These are phyloP conservation scores for Cladophialophora carrionii DNA, from an alignment of 2,329 filamentous ascomycete species.

Conservation along the genomic window DNA sequence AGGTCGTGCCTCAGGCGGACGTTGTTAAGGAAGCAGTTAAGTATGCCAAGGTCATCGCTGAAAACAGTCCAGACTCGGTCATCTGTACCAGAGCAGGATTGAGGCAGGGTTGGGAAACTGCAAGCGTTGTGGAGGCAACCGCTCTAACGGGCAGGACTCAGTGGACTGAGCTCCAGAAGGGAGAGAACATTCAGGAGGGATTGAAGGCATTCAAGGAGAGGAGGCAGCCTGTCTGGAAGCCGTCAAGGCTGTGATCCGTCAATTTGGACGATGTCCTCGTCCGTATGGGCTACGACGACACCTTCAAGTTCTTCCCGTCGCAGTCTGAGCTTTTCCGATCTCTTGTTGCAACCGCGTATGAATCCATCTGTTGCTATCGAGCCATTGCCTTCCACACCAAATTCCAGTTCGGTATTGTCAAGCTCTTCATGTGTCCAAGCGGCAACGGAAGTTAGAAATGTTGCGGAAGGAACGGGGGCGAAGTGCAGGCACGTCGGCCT, in stretches of 20 bases:
- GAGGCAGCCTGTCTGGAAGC: constrained; percentile 67
- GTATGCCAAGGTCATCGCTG: constrained; percentile 64
- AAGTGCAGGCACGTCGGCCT: background rate
- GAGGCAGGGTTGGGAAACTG: constrained; percentile 70
- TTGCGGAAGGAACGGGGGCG: background rate
- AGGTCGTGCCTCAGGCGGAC: constrained; percentile 44
- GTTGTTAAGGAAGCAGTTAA: constrained; percentile 53
- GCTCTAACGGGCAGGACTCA: constrained; percentile 65
- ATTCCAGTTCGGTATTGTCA: background rate
- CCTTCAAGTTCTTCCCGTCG: background rate
- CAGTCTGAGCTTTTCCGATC: background rate
- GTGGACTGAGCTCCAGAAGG: constrained; percentile 21
- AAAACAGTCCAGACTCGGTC: constrained; percentile 72
- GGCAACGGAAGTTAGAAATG: background rate
- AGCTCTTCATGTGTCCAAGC: background rate
- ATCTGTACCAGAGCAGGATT: constrained; percentile 72
- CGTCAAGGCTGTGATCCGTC: constrained; percentile 4
- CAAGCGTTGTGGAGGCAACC: constrained; percentile 66
- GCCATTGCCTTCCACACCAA: background rate
- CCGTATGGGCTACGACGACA: background rate
- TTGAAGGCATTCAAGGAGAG: constrained; percentile 76
- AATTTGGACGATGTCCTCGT: background rate
- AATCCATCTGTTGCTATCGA: background rate
- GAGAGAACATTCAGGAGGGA: constrained; percentile 74
- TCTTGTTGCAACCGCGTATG: background rate